Conservation (phyloP, 345 rosid genomes). For the Salix exigua region DNA sequence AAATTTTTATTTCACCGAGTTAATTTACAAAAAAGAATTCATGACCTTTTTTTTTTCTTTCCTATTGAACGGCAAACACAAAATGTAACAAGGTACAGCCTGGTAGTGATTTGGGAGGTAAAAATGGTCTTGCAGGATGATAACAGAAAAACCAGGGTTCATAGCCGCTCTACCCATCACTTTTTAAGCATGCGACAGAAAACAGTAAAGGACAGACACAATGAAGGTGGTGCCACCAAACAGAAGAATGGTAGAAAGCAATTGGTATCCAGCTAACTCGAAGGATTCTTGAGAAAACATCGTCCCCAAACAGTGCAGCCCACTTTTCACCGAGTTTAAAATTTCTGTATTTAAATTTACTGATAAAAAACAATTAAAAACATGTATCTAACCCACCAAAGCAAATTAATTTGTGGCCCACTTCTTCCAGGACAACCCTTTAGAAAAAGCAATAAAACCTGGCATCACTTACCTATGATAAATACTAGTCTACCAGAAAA, state of each 20-base stretch:
- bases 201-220: not conserved
- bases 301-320: not conserved
- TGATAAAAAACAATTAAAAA: too few relatives aligned
- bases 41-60: too few relatives aligned
- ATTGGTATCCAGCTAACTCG: conserved; percentile 15
- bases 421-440: not conserved
- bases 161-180: not conserved
- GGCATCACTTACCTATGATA: not conserved
- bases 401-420: not conserved
- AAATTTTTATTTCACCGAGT: too few relatives aligned
- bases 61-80: not conserved
- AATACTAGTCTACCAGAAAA: too few relatives aligned
- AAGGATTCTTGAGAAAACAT: not conserved
- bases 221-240: not conserved
- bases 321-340: too few relatives aligned
- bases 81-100: not conserved
- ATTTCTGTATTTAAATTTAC: too few relatives aligned
- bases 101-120: too few relatives aligned
- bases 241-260: not conserved
- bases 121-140: not conserved
- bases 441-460: not conserved
- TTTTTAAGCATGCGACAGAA: not conserved
- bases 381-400: not conserved
- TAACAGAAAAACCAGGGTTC: not conserved
- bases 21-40: too few relatives aligned